Conservation (phyloP, 176 grass and related monocot genomes). For the Ensete ventricosum region DNA sequence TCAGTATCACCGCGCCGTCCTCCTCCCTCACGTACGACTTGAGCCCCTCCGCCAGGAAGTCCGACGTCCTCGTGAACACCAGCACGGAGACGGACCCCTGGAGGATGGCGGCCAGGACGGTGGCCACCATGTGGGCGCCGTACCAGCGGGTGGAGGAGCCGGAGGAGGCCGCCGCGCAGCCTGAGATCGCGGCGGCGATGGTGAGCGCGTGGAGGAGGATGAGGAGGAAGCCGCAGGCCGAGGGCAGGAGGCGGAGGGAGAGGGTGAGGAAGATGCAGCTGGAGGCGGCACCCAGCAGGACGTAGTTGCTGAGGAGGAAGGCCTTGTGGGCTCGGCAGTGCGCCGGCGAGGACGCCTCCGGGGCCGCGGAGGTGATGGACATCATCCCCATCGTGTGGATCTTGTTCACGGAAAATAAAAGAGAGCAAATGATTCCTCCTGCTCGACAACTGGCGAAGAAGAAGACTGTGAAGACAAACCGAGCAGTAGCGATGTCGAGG, state of each 20-base stretch:
- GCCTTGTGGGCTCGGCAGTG: slow-evolving; percentile 40
- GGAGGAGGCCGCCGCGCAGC: slow-evolving; percentile 47
- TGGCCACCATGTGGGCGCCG: slow-evolving; percentile 55
- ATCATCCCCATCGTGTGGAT: neutral
- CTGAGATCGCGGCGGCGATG: slow-evolving; percentile 51
- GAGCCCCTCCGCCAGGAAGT: slow-evolving; percentile 6
- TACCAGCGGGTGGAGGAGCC: slow-evolving; percentile 40
- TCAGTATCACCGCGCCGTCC: slow-evolving; percentile 76
- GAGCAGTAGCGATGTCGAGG: no score
- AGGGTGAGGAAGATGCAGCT: slow-evolving; percentile 89
- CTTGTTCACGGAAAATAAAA: no score
- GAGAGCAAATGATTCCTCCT: no score
- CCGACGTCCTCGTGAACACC: slow-evolving; percentile 6
- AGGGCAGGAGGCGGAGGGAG: slow-evolving; percentile 78
- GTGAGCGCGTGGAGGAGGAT: slow-evolving; percentile 69
- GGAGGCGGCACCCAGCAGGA: slow-evolving; percentile 70
- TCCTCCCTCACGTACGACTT: slow-evolving; percentile 50
- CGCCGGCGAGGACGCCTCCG: neutral
- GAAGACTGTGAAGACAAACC: no score
- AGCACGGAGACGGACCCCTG: slow-evolving; percentile 38
- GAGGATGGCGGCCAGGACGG: slow-evolving; percentile 71
- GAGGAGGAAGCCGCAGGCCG: slow-evolving; percentile 77
- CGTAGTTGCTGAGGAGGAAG: slow-evolving; percentile 83
- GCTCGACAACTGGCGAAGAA: no score
- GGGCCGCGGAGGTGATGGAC: neutral